Base-by-base conservation (phyloP, 495 filamentous ascomycete genomes). In the Haplographium delicatum region DNA sequence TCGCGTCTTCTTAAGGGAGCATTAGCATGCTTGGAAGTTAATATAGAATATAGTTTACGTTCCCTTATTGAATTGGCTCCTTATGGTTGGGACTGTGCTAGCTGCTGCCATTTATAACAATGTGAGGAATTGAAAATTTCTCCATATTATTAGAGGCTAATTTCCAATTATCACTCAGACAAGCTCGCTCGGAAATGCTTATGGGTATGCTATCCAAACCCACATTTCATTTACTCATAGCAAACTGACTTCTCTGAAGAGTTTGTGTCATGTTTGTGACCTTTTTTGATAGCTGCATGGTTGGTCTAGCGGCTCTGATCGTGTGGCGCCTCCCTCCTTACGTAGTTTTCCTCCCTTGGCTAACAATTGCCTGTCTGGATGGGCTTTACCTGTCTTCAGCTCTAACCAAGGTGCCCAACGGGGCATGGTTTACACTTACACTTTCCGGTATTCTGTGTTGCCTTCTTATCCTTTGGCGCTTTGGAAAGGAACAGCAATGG, bases 401-500 rank as follows among this genome's bases (percentile, higher is more conserved):
- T 0, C 66, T 88, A 1, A 80, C 66, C 31, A 88, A 88, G 51
- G 79, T 88, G 6, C 84, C 84, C 1, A 62, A 80, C 4, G 84
- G 84, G 2, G 84, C 84, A 13, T 88, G 84, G 84, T 85, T 88
- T 47, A 88, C 84, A 0, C 62, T 88, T 6, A 65, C 75, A 0
- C 72, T 88, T 18, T 70, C 82, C 0, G 62, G 65, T 3, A 54
- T 85, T 1, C 67, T 88, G 0, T 65, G 78, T 0, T 65, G 64
- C 16, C 46, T 87, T 15, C 79, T 88, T 50, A 63, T 85, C 28
- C 67, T 87, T 6, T 88, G 84, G 84, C 74, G 84, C 16, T 87
- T 78, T 50, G 84, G 84, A 16, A 88, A 88, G 58, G 80, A 85
- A 45, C 75, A 78, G 48, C 84, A 88, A 58, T 88, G 84, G 84